Evolutionary conservation across 2,329 filamentous ascomycete species (phyloP).

Genomic region (Aspergillus piperis): DNA sequence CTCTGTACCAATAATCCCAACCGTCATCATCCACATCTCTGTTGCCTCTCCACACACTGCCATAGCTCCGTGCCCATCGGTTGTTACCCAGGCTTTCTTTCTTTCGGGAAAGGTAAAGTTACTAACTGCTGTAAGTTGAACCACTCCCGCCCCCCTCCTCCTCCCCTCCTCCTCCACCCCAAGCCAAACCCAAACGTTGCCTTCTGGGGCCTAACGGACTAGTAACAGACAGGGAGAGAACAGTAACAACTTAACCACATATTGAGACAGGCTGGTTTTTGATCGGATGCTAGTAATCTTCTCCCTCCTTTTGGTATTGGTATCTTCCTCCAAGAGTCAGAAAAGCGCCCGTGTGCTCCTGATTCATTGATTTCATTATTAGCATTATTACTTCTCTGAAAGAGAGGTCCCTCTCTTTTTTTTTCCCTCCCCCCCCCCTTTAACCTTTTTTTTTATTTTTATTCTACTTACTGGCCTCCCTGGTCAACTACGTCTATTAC

Average conservation of each 20-base stretch:
- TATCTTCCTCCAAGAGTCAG: conserved; percentile 7
- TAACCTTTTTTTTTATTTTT: background rate
- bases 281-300: conserved; percentile 7
- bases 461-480: background rate
- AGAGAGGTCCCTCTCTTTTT: background rate
- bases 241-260: conserved; percentile 12
- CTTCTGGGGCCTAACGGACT: conserved; percentile 1
- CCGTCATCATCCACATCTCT: conserved; percentile 18
- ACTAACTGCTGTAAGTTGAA: conserved; percentile 4
- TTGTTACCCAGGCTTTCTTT: conserved; percentile 13
- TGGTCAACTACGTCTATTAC: conserved; percentile 3
- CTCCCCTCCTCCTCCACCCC: conserved; percentile 1
- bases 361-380: conserved; percentile 1
- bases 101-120: conserved; percentile 3
- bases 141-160: conserved; percentile 14
- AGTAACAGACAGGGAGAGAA: conserved; percentile 3
- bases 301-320: conserved; percentile 12
- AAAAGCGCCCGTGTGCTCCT: background rate
- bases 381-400: background rate
- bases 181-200: conserved; percentile 9
- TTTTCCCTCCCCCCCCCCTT: background rate
- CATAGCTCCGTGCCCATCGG: conserved; percentile 23
- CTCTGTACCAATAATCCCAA: conserved; percentile 19
- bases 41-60: conserved; percentile 28
- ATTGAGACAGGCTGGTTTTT: conserved; percentile 11